Evolutionary conservation across 2,329 filamentous ascomycete genomes (phyloP).

Genomic region (Claviceps humidiphila): DNA sequence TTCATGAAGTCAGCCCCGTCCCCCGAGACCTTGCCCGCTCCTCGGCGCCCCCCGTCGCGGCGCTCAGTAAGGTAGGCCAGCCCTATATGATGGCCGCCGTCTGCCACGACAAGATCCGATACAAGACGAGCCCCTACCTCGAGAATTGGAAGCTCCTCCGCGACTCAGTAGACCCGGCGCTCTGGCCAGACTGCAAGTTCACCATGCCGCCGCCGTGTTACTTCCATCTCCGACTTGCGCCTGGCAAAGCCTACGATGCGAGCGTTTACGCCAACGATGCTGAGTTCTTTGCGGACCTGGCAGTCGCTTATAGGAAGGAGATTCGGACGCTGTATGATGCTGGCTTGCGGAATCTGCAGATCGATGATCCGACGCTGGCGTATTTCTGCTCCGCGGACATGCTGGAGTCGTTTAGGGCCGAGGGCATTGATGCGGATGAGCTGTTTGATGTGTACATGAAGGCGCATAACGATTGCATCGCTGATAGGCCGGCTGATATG

Average conservation of each 20-base stretch:
- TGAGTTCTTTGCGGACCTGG: conserved; percentile 44
- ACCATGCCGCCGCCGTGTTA: conserved; percentile 55
- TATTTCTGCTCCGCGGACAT: conserved; percentile 59
- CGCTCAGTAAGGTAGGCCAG: conserved; percentile 23
- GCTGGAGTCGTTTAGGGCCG: conserved; percentile 41
- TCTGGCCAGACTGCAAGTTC: conserved; percentile 53
- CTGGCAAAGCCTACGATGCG: conserved; percentile 38
- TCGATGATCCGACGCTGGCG: conserved; percentile 49
- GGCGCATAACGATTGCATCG: conserved; percentile 59
- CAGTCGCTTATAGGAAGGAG: conserved; percentile 41
- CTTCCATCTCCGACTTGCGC: conserved; percentile 45
- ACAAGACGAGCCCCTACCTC: conserved; percentile 28
- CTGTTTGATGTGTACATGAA: conserved; percentile 58
- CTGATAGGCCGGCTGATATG: conserved; percentile 47
- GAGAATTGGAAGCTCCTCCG: conserved; percentile 27
- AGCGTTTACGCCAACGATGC: conserved; percentile 38
- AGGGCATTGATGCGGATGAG: conserved; percentile 47
- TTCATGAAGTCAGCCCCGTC: conserved; percentile 24
- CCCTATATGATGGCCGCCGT: conserved; percentile 26
- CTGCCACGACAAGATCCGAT: conserved; percentile 29
- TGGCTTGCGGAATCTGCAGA: conserved; percentile 43
- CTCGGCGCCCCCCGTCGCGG: conserved; percentile 26
- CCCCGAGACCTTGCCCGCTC: conserved; percentile 24
- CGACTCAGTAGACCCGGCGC: conserved; percentile 36
- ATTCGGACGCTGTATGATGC: conserved; percentile 40